Evolutionary conservation across 2,329 filamentous ascomycete genomes (phyloP), one percentile per base, ranked within the genome.

Genomic region (Hymenoscyphus scutula): DNA sequence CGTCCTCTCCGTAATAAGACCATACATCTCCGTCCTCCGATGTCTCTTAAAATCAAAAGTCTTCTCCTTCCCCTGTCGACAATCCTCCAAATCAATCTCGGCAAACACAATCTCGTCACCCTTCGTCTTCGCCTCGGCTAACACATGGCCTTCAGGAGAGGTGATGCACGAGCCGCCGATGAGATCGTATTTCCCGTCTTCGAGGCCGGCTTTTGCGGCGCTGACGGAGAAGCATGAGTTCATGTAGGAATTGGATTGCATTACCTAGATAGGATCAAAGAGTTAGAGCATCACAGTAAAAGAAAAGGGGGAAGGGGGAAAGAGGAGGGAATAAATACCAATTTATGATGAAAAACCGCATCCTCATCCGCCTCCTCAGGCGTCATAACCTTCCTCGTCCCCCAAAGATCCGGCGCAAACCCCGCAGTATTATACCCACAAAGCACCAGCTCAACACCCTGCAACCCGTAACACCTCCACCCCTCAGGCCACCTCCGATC

Each of bases 401-500:
- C 77, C 74, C 77, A 78, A 5, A 80, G 74, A 62, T 80, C 76
- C 23, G 80, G 79, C 45, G 80, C 80, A 66, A 77, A 82, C 0
- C 77, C 76, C 3, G 78, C 79, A 2, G 81, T 83, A 70, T 83
- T 83, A 70, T 82, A 83, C 1, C 81, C 81, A 56, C 80, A 80
- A 60, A 78, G 71, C 4, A 80, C 70, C 7, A 82, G 66, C 70
- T 83, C 80, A 2, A 77, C 77, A 6, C 81, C 81, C 67, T 83
- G 80, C 6, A 84, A 73, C 0, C 81, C 80, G 65, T 82, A 80
- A 19, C 75, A 75, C 37, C 82, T 72, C 81, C 82, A 84, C 0
- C 77, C 78, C 67, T 84, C 82, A 1, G 79, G 75, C 82, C 82
- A 84, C 7, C 82, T 75, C 4, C 81, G 73, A 70, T 84, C 82